phyloP scores from a whole-genome alignment of 257 asterid genomes.

The Asclepias syriaca region DNA sequence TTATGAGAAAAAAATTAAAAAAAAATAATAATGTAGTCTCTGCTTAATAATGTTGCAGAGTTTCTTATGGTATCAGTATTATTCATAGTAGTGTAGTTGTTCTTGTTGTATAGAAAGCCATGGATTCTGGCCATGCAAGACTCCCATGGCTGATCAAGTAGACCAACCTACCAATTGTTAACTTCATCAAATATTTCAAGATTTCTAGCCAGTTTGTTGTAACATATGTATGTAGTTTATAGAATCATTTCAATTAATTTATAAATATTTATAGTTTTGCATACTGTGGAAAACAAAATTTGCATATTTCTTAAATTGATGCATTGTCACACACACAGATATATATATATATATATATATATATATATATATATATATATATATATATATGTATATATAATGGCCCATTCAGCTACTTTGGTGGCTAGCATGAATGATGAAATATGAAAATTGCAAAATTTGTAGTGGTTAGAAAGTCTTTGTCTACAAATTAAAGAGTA shows the following conservation, averaged over 20 bases:
- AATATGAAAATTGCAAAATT: background rate
- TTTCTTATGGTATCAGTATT: background rate
- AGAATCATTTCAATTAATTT: too few species aligned
- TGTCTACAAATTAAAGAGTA: background rate
- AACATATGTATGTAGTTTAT: background rate
- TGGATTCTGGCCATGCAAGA: background rate
- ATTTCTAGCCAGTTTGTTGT: background rate
- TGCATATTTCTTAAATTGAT: background rate
- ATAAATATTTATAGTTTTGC: too few species aligned
- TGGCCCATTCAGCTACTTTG: background rate
- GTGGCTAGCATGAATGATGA: background rate
- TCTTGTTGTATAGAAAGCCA: conserved; percentile 1
- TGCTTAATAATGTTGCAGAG: background rate
- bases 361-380: too few species aligned
- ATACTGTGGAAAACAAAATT: too few species aligned
- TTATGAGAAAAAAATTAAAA: too few species aligned
- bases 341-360: too few species aligned
- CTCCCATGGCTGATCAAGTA: background rate
- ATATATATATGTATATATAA: background rate
- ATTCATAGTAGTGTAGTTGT: too few species aligned
- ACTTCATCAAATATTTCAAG: background rate
- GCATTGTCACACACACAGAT: background rate
- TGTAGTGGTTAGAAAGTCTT: conserved; percentile 1
- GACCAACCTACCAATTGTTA: background rate
- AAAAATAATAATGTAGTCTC: background rate